These are phyloP conservation scores for Nicotiana otophora DNA, from an alignment of 257 asterid species.

Conservation along the genomic window DNA sequence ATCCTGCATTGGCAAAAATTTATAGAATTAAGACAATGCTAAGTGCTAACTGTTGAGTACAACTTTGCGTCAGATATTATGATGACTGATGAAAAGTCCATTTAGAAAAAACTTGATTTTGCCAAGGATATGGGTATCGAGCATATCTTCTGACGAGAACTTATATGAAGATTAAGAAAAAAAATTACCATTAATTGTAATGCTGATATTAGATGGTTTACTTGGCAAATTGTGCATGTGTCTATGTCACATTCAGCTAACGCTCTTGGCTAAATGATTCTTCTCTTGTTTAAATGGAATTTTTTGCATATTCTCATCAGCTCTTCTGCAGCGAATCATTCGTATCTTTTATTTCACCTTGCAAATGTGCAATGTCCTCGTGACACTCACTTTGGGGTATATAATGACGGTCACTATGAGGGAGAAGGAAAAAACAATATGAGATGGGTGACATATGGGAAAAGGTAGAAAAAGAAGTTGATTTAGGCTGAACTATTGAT, in stretches of 20 bases:
- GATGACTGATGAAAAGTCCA: not conserved
- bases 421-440: slow-evolving; percentile 98
- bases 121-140: not conserved
- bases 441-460: slow-evolving; percentile 87
- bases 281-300: not conserved
- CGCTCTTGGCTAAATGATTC: not conserved
- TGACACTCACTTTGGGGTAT: slow-evolving; percentile 95
- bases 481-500: not conserved
- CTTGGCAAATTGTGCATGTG: not conserved
- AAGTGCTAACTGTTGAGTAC: not conserved
- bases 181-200: not conserved
- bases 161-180: too few relatives aligned
- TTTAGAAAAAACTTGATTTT: not conserved
- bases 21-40: not conserved
- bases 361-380: slow-evolving; percentile 97
- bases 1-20: not conserved
- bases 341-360: slow-evolving; percentile 38
- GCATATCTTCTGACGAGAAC: not conserved
- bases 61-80: not conserved
- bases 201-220: not conserved
- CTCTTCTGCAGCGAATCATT: not conserved
- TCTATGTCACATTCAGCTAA: not conserved
- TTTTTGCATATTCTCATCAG: not conserved
- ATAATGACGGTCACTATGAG: slow-evolving; percentile 91
- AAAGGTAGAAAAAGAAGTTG: slow-evolving; percentile 39